Conservation (phyloP, 768 basidiomycete genomes). For the Panaeolus papilionaceus region DNA sequence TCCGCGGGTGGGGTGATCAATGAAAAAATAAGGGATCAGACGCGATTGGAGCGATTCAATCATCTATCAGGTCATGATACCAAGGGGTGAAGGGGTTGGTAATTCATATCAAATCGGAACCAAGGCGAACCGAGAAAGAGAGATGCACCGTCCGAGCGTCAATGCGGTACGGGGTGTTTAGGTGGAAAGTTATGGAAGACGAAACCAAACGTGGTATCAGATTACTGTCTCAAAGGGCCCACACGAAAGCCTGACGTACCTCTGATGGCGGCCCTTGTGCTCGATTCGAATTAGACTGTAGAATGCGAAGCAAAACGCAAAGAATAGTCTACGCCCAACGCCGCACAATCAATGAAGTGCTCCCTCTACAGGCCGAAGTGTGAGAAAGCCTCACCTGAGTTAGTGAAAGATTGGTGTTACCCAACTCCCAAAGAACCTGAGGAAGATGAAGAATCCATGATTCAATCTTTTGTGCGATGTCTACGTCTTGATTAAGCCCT, state of each 20-base stretch:
- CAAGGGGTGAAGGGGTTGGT: conserved; percentile 12
- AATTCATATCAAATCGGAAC: conserved; percentile 12
- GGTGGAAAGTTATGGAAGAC: background rate
- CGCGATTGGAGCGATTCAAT: conserved; percentile 58
- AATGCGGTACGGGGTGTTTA: conserved; percentile 5
- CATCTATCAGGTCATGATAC: conserved; percentile 24
- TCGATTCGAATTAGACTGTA: conserved; percentile 10
- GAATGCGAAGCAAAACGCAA: conserved; percentile 1
- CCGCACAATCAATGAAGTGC: conserved; percentile 9
- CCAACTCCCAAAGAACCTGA: conserved; percentile 85
- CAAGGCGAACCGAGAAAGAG: background rate
- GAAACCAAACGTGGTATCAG: background rate
- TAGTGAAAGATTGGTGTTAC: conserved; percentile 54
- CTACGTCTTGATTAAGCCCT: conserved; percentile 36
- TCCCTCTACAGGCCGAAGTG: background rate
- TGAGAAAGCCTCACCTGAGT: conserved; percentile 59
- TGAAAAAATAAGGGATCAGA: conserved; percentile 80
- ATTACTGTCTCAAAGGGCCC: background rate
- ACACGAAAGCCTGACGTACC: background rate
- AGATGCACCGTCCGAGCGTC: background rate
- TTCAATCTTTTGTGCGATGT: conserved; percentile 43
- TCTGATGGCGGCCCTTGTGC: conserved; percentile 9
- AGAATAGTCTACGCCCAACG: background rate
- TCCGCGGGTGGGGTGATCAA: conserved; percentile 79
- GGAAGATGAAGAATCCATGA: conserved; percentile 83